Evolutionary conservation across 805 yeast genomes (phyloP), one percentile per base, ranked within the genome.

Genomic region (Grigorovia transvaalensis): DNA sequence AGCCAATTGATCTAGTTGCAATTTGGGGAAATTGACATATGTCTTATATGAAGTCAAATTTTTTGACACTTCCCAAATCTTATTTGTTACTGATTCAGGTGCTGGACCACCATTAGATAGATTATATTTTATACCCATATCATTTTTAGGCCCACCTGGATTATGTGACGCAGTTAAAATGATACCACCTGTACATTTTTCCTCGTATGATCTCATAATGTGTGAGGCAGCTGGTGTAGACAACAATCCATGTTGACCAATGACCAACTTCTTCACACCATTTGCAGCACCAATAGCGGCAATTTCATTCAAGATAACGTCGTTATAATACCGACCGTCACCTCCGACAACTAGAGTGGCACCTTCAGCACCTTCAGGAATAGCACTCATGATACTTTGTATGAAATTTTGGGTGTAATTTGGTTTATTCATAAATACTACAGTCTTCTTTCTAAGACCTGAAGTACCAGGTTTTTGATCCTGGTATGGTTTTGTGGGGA

Each of bases 151-250:
- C 6, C 98, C 98, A 67, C 99, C 99, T 17, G 99, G 99, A 70
- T 93, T 93, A 71, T 93, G 99, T 20, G 95, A 85, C 1, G 99
- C 99, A 11, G 99, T 93, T 64, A 93, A 75, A 57, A 93, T 88
- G 70, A 93, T 90, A 56, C 98, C 98, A 55, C 99, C 99, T 7
- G 96, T 88, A 51, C 83, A 80, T 42, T 78, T 75, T 43, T 67
- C 71, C 41, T 65, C 65, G 57, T 74, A 75, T 55, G 81, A 79
- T 68, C 99, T 80, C 62, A 91, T 93, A 52, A 93, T 75, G 66
- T 89, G 88, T n/a, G 96, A 87, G 27, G 96, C 91, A n/a, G 98
- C 98, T 1, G 99, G 99, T 2, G 99, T 91, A 19, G 96, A 88
- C 51, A 93, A 74, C 51, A 93, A 75, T 17, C 98, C 97, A 61